Conservation (phyloP, 345 rosid genomes). For the Firmiana major region DNA sequence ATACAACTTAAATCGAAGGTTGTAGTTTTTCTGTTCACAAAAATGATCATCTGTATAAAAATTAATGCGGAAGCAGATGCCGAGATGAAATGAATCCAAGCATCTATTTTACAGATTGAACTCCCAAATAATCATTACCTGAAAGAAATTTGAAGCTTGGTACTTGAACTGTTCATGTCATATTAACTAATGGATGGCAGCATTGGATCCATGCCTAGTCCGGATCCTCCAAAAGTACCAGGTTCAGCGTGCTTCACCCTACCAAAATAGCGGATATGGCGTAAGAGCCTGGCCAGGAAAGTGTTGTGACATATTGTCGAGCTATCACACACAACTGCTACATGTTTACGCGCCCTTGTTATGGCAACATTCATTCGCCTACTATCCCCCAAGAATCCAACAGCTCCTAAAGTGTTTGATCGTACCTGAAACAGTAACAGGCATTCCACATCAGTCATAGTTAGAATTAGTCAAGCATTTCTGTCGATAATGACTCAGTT, state of each 20-base stretch:
- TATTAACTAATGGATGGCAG: conserved; percentile 66
- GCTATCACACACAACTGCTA: conserved; percentile 88
- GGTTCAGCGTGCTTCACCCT: conserved; percentile 86
- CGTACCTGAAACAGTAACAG: not conserved
- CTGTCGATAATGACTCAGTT: not conserved
- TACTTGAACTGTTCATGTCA: not conserved
- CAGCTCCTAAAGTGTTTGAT: conserved; percentile 26
- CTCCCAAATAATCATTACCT: conserved; percentile 16
- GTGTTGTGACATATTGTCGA: conserved; percentile 89
- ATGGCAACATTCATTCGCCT: conserved; percentile 88
- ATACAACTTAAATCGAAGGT: conserved; percentile 20
- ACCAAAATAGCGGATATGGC: conserved; percentile 84
- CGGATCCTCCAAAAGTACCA: conserved; percentile 71
- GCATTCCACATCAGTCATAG: not conserved
- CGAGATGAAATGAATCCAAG: not conserved
- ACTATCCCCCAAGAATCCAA: conserved; percentile 90
- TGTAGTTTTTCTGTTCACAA: conserved; percentile 7
- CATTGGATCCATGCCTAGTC: conserved; percentile 87
- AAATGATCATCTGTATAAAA: conserved; percentile 25
- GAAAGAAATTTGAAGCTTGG: not conserved
- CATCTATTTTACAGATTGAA: not conserved
- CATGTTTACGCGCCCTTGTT: conserved; percentile 81
- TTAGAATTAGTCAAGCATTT: not conserved
- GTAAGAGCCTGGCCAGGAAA: conserved; percentile 80
- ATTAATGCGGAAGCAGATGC: conserved; percentile 13